Evolutionary conservation across 495 filamentous ascomycete species (phyloP).

Genomic region (Sporormia fimetaria): DNA sequence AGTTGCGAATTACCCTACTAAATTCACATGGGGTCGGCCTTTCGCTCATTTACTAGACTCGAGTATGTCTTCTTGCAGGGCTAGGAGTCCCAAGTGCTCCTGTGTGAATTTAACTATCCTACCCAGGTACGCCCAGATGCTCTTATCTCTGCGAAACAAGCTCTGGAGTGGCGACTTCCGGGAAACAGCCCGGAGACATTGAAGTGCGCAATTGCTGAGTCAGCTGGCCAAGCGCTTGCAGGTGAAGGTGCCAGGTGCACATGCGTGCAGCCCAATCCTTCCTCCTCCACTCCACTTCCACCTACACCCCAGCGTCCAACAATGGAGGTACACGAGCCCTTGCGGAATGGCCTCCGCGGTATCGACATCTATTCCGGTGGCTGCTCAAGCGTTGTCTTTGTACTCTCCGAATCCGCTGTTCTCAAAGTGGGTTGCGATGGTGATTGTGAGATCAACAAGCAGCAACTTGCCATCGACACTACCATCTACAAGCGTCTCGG

Average conservation of each 20-base stretch:
- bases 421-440: neutral
- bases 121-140: too few relatives aligned
- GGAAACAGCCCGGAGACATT: too few relatives aligned
- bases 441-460: neutral
- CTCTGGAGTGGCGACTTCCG: too few relatives aligned
- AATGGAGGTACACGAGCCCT: neutral
- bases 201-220: constrained; percentile 2
- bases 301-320: neutral
- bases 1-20: too few relatives aligned
- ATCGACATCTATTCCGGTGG: neutral
- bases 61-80: too few relatives aligned
- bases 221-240: neutral
- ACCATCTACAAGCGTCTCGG: constrained; percentile 1
- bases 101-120: too few relatives aligned
- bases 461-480: constrained; percentile 1
- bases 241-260: neutral
- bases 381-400: neutral
- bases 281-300: neutral
- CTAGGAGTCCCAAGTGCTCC: too few relatives aligned
- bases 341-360: neutral
- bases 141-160: too few relatives aligned
- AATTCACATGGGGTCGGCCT: too few relatives aligned
- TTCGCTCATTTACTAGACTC: too few relatives aligned
- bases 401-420: neutral
- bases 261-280: neutral